Evolutionary conservation across 371 early-diverging fungal species (phyloP), one percentile per base, ranked within the genome.

Genomic region (Mortierella sp.): DNA sequence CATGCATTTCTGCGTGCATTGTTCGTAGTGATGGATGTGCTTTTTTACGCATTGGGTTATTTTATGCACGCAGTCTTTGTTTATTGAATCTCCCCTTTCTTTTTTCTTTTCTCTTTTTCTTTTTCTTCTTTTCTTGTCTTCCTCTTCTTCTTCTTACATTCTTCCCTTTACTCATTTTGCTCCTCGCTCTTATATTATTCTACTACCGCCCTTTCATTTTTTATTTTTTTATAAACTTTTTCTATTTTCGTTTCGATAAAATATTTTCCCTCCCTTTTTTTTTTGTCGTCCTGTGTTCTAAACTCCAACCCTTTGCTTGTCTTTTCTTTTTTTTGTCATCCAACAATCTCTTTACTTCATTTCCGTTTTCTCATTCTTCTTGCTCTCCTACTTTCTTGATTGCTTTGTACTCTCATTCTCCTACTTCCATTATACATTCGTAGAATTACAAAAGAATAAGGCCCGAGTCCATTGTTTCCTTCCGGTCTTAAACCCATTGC

Each of bases 321-420:
- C n/a, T n/a, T n/a, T n/a, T n/a, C n/a, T 33, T 63, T 63, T 38
- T 47, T 58, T 47, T 48, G 9, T 21, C 32, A 36, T 5, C 59
- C 32, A 38, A 3, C 43, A 43, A 63, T 69, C 59, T 63, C 38
- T 38, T 24, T 24, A 45, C 57, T 10, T 53, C 53, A 8, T 40
- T 13, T 32, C 53, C 48, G 16, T 55, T 41, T 69, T n/a, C 41
- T 40, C 11, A 22, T 55, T 57, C 55, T 19, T 33, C 38, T 40
- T 55, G 5, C 16, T 41, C 41, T 28, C 15, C 28, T 28, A 32
- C 50, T 61, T 16, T 16, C 7, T 53, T 38, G 11, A 1, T 36
- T 47, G 19, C 16, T 48, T 55, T n/a, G 60, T 32, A 33, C 13
- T 9, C 36, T 32, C 48, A 36, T 47, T 50, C 43, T 58, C 28